Evolutionary conservation across 495 filamentous ascomycete species (phyloP).

Genomic region (Aspergillus carlsbadensis): DNA sequence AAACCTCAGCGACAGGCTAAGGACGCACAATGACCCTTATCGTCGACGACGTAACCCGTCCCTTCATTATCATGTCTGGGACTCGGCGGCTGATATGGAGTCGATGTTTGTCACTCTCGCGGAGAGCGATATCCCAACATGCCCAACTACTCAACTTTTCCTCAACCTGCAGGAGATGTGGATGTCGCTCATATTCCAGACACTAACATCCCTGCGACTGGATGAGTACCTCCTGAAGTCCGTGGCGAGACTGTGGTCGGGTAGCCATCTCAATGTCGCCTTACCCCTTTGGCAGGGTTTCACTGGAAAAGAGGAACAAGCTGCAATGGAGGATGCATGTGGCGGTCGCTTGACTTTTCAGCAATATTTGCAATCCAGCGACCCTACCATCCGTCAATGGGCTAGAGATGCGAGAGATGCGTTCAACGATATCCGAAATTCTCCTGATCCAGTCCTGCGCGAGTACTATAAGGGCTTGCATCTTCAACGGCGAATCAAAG

Average conservation of each 20-base stretch:
- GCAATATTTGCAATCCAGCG: background rate
- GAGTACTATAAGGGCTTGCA: background rate
- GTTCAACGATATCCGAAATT: slow-evolving; percentile 3
- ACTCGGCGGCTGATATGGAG: slow-evolving; percentile 8
- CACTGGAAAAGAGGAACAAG: background rate
- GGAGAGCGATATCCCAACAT: background rate
- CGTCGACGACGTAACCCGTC: background rate
- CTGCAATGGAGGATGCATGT: background rate
- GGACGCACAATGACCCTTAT: slow-evolving; percentile 9
- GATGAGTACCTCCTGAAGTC: slow-evolving; percentile 6
- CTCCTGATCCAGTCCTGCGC: background rate
- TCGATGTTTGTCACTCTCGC: slow-evolving; percentile 19
- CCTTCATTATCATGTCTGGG: slow-evolving; percentile 19
- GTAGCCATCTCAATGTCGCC: slow-evolving; percentile 16
- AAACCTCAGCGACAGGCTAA: slow-evolving; percentile 6
- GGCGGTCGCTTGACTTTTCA: background rate
- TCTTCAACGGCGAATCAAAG: background rate
- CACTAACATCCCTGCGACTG: slow-evolving; percentile 6
- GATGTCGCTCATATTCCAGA: slow-evolving; percentile 16
- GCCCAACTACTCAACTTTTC: background rate
- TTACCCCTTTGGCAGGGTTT: background rate
- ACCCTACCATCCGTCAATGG: background rate
- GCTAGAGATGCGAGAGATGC: background rate
- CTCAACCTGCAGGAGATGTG: slow-evolving; percentile 21
- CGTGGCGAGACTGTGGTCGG: slow-evolving; percentile 2